Conservation (phyloP, 441 rosid species). For the Populus tomentosa region DNA sequence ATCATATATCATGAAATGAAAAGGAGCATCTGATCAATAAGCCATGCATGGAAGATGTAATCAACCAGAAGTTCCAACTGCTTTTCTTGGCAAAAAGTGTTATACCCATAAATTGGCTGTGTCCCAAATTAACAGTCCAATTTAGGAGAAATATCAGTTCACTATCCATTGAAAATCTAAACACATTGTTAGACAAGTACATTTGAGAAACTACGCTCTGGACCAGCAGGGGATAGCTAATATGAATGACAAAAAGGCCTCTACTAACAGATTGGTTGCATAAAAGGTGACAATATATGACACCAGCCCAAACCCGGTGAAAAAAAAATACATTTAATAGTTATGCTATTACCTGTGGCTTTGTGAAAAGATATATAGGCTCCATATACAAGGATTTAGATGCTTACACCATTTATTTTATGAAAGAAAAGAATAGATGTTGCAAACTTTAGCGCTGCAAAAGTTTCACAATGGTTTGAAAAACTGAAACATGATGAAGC, state of each 20-base stretch:
- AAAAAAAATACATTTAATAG: not conserved
- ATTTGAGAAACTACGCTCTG: not conserved
- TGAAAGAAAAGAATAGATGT: not conserved
- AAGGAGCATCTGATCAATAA: not conserved
- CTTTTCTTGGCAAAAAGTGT: not conserved
- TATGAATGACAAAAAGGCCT: not conserved
- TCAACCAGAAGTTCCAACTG: not conserved
- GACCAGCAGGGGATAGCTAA: not conserved
- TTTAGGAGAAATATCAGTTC: not conserved
- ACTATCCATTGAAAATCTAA: not conserved
- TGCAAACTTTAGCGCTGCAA: not conserved
- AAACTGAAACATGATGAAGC: not conserved
- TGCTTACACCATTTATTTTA: too few relatives aligned
- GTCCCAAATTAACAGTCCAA: not conserved
- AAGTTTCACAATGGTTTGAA: not conserved
- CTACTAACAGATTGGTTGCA: not conserved
- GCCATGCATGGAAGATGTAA: not conserved
- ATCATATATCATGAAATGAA: slow-evolving; percentile 11
- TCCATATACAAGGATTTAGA: too few relatives aligned
- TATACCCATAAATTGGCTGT: not conserved
- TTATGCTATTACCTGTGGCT: not conserved
- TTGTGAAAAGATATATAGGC: not conserved
- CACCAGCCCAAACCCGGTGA: not conserved
- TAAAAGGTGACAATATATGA: not conserved
- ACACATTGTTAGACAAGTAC: not conserved